A percentile compares a stretch with the other conserved stretches of the same genome.
Conservation (phyloP, 306 rosid genomes). For the Abrus pulchellus region DNA sequence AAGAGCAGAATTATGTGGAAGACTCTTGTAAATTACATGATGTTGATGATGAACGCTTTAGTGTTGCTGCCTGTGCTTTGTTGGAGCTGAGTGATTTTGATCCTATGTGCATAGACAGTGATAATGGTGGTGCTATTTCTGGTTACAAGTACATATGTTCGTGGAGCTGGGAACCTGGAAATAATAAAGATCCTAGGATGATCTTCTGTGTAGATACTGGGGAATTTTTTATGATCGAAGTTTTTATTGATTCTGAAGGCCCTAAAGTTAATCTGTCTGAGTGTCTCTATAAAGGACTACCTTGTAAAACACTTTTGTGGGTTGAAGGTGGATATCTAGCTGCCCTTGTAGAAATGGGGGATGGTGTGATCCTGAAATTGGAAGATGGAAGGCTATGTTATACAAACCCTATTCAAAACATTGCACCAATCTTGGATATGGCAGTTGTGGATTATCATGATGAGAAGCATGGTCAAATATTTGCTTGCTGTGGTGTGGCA, state of each 20-base stretch:
- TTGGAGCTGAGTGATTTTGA: conserved; percentile 85
- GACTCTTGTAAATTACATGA: conserved; percentile 83
- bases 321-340: conserved; percentile 87
- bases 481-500: conserved; percentile 94
- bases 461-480: conserved; percentile 91
- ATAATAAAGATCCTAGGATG: conserved; percentile 65
- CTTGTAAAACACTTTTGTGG: conserved; percentile 89
- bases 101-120: conserved; percentile 96
- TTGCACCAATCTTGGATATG: conserved; percentile 90
- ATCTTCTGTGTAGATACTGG: conserved; percentile 83
- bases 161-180: conserved; percentile 94
- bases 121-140: conserved; percentile 60
- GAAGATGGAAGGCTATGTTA: conserved; percentile 73
- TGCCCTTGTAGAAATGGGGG: conserved; percentile 92
- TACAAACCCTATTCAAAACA: conserved; percentile 82
- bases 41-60: conserved; percentile 85
- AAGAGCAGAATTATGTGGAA: conserved; percentile 76
- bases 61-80: conserved; percentile 93
- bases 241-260: conserved; percentile 67
- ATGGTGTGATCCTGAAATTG: conserved; percentile 85
- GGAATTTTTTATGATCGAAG: conserved; percentile 84
- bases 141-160: conserved; percentile 75
- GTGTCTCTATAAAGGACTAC: conserved; percentile 83
- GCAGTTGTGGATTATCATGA: conserved; percentile 83
- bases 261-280: conserved; percentile 78